These are phyloP conservation scores for Strigomonas oncopelti DNA, from an alignment of 208 protist genomes.

Conservation along the genomic window DNA sequence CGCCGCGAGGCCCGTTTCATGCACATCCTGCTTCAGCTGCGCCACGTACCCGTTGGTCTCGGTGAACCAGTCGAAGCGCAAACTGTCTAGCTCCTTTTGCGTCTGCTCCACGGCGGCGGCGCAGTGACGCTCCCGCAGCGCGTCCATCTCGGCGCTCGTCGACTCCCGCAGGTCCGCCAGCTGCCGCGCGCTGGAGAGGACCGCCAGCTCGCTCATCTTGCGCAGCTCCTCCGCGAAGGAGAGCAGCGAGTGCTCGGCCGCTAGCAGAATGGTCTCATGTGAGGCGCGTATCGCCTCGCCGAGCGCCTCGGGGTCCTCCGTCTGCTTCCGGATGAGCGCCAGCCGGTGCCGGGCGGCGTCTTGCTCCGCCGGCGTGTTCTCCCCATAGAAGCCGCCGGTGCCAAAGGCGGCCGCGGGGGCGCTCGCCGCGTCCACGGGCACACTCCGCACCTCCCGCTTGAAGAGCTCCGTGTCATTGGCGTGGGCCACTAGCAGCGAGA, in stretches of 20 bases:
- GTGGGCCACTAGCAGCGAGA: constrained; percentile 70
- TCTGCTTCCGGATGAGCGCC: constrained; percentile 22
- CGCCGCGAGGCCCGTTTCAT: constrained; percentile 27
- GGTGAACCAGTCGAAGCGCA: constrained; percentile 37
- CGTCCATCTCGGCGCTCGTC: constrained; percentile 36
- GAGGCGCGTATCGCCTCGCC: constrained; percentile 33
- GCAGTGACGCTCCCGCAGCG: constrained; percentile 43
- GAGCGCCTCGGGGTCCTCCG: constrained; percentile 21
- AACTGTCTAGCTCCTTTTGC: constrained; percentile 42
- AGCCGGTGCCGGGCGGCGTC: constrained; percentile 20
- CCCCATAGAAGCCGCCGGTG: background rate
- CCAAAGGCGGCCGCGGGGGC: background rate
- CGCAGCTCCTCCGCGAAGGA: constrained; percentile 61
- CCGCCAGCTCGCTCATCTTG: constrained; percentile 32
- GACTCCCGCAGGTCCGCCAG: constrained; percentile 25
- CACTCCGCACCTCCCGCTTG: constrained; percentile 49
- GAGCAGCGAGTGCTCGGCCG: constrained; percentile 56
- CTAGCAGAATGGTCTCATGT: constrained; percentile 41
- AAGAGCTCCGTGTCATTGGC: constrained; percentile 77
- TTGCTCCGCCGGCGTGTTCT: constrained; percentile 14
- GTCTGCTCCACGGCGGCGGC: constrained; percentile 34
- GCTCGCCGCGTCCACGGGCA: background rate
- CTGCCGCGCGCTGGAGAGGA: constrained; percentile 25
- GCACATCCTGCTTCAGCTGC: constrained; percentile 37
- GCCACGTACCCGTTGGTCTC: constrained; percentile 31